These are phyloP conservation scores for Pythium oligandrum DNA, from an alignment of 352 stramenopile species.

Conservation along the genomic window DNA sequence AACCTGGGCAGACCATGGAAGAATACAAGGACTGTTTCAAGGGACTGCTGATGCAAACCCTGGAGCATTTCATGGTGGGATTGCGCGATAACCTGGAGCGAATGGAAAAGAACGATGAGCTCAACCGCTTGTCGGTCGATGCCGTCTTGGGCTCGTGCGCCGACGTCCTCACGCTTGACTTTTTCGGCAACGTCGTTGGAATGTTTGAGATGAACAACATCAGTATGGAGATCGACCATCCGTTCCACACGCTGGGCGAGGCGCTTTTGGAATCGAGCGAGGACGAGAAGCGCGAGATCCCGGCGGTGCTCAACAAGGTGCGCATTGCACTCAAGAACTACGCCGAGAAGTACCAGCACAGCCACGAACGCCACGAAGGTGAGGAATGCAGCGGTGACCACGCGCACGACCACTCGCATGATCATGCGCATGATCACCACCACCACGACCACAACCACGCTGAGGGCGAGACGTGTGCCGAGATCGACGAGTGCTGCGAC, in stretches of 20 bases:
- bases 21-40: slow-evolving; percentile 8
- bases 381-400: slow-evolving; percentile 28
- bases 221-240: slow-evolving; percentile 87
- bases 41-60: slow-evolving; percentile 52
- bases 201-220: slow-evolving; percentile 97
- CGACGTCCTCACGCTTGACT: slow-evolving; percentile 74
- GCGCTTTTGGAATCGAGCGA: slow-evolving; percentile 44
- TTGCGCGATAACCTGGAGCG: slow-evolving; percentile 64
- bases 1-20: slow-evolving; percentile 6
- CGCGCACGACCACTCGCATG: slow-evolving; percentile 17
- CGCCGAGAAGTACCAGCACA: not conserved
- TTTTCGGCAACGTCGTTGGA: slow-evolving; percentile 88
- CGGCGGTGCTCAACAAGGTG: slow-evolving; percentile 40
- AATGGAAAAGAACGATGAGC: slow-evolving; percentile 50
- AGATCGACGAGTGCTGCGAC: slow-evolving; percentile 34
- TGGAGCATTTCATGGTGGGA: slow-evolving; percentile 54
- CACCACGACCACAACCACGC: slow-evolving; percentile 16
- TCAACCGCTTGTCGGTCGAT: slow-evolving; percentile 46
- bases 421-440: slow-evolving; percentile 22
- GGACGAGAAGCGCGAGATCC: slow-evolving; percentile 64
- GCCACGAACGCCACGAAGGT: slow-evolving; percentile 2
- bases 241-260: slow-evolving; percentile 65
- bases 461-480: slow-evolving; percentile 28
- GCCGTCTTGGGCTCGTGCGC: slow-evolving; percentile 56
- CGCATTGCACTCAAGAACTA: slow-evolving; percentile 22